A percentile compares a stretch with the other conserved stretches of the same genome.
Evolutionary conservation across 1,139 yeast species (phyloP).

Genomic region (Maudiozyma humilis): DNA sequence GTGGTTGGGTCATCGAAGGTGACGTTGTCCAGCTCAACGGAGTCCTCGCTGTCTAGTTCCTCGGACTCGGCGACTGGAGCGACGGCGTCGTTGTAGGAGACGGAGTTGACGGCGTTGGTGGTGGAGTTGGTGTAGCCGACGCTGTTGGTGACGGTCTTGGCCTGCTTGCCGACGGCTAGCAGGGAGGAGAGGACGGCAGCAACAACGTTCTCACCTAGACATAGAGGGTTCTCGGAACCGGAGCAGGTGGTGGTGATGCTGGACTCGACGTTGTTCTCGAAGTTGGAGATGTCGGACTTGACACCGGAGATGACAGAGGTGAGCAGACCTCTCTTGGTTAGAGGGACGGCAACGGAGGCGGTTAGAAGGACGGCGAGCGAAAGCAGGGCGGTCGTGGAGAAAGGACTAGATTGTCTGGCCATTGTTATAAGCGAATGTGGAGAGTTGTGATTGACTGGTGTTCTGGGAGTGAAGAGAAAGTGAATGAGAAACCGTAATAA

Average conservation of each 20-base stretch:
- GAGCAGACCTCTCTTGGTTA: slow-evolving; percentile 4
- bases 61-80: neutral
- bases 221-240: slow-evolving; percentile 2
- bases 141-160: neutral
- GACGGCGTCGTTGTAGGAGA: neutral
- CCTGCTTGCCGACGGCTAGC: slow-evolving; percentile 3
- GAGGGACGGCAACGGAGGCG: slow-evolving; percentile 3
- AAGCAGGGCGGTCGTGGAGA: slow-evolving; percentile 1
- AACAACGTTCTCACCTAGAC: slow-evolving; percentile 4
- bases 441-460: neutral
- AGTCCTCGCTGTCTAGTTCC: neutral
- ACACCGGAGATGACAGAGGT: neutral
- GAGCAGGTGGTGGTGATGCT: neutral
- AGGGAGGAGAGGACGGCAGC: slow-evolving; percentile 1
- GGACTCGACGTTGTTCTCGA: neutral
- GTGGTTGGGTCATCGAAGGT: neutral
- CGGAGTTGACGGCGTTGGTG: neutral
- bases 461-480: neutral
- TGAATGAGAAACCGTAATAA: neutral
- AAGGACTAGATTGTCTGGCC: slow-evolving; percentile 1
- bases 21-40: neutral
- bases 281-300: neutral
- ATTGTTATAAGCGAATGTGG: neutral
- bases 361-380: slow-evolving; percentile 4
- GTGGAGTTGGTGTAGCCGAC: slow-evolving; percentile 3